A percentile compares a stretch with the other conserved stretches of the same genome.
phyloP scores from a whole-genome alignment of 106 monocot species.

The Chionographis japonica region DNA sequence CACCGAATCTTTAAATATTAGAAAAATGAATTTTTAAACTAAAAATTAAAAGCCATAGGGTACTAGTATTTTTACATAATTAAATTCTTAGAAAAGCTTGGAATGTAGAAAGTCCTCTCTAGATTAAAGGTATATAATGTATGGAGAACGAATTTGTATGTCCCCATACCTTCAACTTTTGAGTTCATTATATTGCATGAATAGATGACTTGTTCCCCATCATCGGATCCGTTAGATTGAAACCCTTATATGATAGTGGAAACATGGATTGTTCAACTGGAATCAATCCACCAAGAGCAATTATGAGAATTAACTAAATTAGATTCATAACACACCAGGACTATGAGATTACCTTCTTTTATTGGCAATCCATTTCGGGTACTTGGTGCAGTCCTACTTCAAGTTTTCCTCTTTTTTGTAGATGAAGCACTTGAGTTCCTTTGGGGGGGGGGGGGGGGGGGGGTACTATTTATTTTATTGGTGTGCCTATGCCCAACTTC shows the following conservation, averaged over 20 bases:
- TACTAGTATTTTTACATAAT: constrained; percentile 8
- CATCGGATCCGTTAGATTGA: too few species aligned
- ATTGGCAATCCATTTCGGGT: constrained; percentile 14
- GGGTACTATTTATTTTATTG: not conserved
- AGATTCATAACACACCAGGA: constrained; percentile 18
- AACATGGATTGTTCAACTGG: constrained; percentile 19
- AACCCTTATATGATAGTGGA: constrained; percentile 14
- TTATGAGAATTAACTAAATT: constrained; percentile 9
- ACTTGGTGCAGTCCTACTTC: constrained; percentile 13
- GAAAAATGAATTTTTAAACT: not conserved
- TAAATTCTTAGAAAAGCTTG: constrained; percentile 12
- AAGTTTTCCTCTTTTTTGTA: not conserved
- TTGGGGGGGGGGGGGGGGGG: too few species aligned
- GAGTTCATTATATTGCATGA: constrained; percentile 14
- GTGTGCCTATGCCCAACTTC: too few species aligned
- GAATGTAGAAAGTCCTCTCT: constrained; percentile 8
- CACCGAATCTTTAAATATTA: not conserved
- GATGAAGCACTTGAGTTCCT: constrained; percentile 11
- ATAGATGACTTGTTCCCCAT: too few species aligned
- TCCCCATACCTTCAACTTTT: constrained; percentile 13
- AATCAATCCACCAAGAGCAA: constrained; percentile 25
- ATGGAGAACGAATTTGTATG: constrained; percentile 1
- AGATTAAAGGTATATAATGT: not conserved
- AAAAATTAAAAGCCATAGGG: not conserved
- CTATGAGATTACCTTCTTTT: constrained; percentile 13